Base-by-base conservation (phyloP, 1,284 basidiomycete genomes). In the Termitomyces sp. region DNA sequence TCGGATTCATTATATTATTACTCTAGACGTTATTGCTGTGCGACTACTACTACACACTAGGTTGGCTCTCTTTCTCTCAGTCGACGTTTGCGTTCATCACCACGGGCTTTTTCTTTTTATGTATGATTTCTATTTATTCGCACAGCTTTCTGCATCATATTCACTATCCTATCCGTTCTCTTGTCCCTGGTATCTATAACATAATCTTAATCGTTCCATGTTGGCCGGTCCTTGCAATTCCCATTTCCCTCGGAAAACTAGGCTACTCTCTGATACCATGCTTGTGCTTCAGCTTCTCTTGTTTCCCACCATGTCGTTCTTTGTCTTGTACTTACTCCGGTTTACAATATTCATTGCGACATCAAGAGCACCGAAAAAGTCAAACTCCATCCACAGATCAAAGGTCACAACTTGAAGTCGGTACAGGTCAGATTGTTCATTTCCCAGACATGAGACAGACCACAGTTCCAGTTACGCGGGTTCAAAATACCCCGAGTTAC, bases 21-120 rank as follows among this genome's bases (percentile, higher is more conserved):
- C 52, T 40, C 53, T 55, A 59, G 48, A 55, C 41, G 39, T 44
- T 43, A 55, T 58, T 58, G 47, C 47, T 54, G 39, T 58, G 52
- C 47, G 45, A 55, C 42, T 38, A 5, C 45, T 33, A 21, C 50
- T 33, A 45, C 34, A 34, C 28, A 28, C 44, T 49, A 54, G 36
- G 51, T 50, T 55, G 40, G 44, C 43, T 54, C 26, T 42, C 40
- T 40, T 48, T 49, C 51, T 52, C 21, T 48, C 34, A 46, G 40
- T 57, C 53, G 47, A 57, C 54, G 15, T 55, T 45, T 42, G 43
- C 24, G 38, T 49, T n/a, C 48, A 56, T 41, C 34, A 56, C 46
- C 42, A 19, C 38, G 36, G 53, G 44, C 41, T 40, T 33, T 51
- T 50, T 34, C 31, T 45, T 53, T 41, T 44, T 30, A 61, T 61